Evolutionary conservation across 805 yeast species (phyloP).

Genomic region (Torulaspora delbrueckii): DNA sequence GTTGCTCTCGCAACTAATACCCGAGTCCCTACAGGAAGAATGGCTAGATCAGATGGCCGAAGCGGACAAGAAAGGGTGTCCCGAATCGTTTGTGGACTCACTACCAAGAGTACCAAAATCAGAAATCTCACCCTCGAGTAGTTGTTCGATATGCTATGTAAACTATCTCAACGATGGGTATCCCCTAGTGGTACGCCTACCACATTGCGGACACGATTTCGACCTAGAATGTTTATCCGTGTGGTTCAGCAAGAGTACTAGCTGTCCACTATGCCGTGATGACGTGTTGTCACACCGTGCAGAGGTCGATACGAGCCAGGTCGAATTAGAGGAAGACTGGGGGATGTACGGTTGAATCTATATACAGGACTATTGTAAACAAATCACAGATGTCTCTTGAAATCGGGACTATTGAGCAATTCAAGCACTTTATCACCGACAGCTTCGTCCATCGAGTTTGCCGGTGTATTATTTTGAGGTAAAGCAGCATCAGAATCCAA

Average conservation of each 20-base stretch:
- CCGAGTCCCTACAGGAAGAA: conserved; percentile 26
- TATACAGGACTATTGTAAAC: conserved; percentile 4
- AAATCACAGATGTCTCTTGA: conserved; percentile 45
- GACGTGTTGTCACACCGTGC: conserved; percentile 53
- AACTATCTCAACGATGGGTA: conserved; percentile 65
- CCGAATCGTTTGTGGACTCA: conserved; percentile 66
- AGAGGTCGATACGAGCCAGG: conserved; percentile 44
- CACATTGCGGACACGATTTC: conserved; percentile 74
- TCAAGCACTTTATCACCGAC: conserved; percentile 56
- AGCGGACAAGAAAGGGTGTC: conserved; percentile 47
- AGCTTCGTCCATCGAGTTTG: conserved; percentile 21
- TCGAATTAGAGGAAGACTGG: conserved; percentile 65
- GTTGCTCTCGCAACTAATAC: conserved; percentile 23
- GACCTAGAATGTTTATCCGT: conserved; percentile 89
- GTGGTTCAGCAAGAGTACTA: conserved; percentile 70
- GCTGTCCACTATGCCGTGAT: conserved; percentile 84
- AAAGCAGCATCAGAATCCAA: conserved; percentile 7
- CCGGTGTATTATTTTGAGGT: conserved; percentile 1
- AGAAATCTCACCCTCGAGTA: conserved; percentile 44
- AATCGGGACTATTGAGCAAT: conserved; percentile 64
- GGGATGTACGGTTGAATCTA: conserved; percentile 64
- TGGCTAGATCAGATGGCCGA: conserved; percentile 27
- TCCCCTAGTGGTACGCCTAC: conserved; percentile 73
- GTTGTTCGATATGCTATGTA: conserved; percentile 82
- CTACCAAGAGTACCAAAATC: conserved; percentile 63